Conservation (phyloP, 2,329 filamentous ascomycete genomes). For the Phyllosticta paracitricarpa region DNA sequence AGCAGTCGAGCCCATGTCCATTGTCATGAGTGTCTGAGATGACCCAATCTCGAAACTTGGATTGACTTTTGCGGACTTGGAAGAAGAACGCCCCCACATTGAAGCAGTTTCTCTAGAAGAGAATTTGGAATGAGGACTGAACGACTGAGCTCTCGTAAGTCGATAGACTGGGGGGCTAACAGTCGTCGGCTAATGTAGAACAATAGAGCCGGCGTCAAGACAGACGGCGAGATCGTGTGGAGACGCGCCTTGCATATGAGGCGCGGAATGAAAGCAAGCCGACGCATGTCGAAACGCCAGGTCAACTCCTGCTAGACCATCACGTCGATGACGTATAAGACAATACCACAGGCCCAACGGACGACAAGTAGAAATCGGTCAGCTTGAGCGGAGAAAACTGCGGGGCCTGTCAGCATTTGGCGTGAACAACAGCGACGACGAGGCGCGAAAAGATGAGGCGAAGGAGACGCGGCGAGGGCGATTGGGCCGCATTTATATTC, state of each 20-base stretch:
- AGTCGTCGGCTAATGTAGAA: too few relatives aligned
- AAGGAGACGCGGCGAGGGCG: neutral
- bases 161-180: too few relatives aligned
- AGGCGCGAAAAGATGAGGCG: neutral
- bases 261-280: neutral
- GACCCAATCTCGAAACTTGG: too few relatives aligned
- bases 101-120: too few relatives aligned
- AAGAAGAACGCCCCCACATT: too few relatives aligned
- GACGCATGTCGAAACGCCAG: neutral
- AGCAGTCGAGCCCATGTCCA: too few relatives aligned
- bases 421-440: neutral
- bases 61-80: too few relatives aligned
- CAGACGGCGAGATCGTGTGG: too few relatives aligned
- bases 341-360: neutral
- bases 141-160: too few relatives aligned
- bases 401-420: neutral
- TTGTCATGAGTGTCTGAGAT: too few relatives aligned
- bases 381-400: neutral
- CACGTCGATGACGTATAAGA: neutral
- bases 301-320: neutral
- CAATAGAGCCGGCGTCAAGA: too few relatives aligned
- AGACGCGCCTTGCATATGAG: neutral
- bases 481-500: neutral
- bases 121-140: too few relatives aligned
- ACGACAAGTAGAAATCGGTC: neutral